These are phyloP conservation scores for Bisporella sp. DNA, from an alignment of 2,329 filamentous ascomycete species.

Conservation along the genomic window DNA sequence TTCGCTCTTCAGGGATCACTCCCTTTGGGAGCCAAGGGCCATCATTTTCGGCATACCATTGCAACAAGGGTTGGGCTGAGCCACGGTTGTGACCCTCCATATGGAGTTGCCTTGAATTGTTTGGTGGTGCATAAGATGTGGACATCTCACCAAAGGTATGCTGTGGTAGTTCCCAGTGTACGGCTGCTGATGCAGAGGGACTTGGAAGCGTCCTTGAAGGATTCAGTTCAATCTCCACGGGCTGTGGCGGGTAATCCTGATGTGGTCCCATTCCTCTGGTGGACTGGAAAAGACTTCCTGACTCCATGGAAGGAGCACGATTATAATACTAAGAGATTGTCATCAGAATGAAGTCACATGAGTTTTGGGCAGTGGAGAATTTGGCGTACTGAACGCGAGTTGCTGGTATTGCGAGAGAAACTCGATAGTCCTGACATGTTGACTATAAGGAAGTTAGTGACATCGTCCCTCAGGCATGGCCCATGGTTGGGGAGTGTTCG, in stretches of 20 bases:
- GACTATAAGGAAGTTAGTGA: background rate
- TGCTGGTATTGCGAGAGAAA: conserved; percentile 15
- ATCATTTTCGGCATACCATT: conserved; percentile 34
- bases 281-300: conserved; percentile 16
- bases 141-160: conserved; percentile 17
- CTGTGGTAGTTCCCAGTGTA: conserved; percentile 15
- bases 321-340: conserved; percentile 18
- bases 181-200: conserved; percentile 15
- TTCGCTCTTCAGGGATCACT: conserved; percentile 20
- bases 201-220: conserved; percentile 21
- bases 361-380: conserved; percentile 2
- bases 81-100: conserved; percentile 14
- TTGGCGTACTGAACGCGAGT: conserved; percentile 18
- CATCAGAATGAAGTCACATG: conserved; percentile 15
- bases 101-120: conserved; percentile 13
- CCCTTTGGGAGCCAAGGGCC: conserved; percentile 37
- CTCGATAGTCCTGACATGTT: conserved; percentile 21
- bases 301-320: conserved; percentile 16
- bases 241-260: conserved; percentile 20
- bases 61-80: conserved; percentile 18
- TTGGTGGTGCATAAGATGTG: conserved; percentile 14
- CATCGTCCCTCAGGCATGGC: too few relatives aligned
- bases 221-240: conserved; percentile 24
- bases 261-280: conserved; percentile 22
- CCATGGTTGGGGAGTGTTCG: too few relatives aligned